These are phyloP conservation scores for Ensete ventricosum DNA, from an alignment of 176 grass and related monocot species.

Conservation along the genomic window DNA sequence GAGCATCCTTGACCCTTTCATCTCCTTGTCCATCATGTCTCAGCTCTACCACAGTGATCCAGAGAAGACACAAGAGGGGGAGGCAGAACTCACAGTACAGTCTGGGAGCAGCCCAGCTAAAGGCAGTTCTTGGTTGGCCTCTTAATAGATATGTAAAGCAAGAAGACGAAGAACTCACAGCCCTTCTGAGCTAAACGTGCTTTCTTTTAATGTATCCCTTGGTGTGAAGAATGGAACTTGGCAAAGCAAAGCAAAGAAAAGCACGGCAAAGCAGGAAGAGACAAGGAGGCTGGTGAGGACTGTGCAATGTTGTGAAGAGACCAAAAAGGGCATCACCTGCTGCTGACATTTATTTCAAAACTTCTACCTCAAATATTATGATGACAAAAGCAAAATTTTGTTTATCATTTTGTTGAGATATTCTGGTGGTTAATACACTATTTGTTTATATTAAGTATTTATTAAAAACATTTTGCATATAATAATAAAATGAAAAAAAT, in stretches of 20 bases:
- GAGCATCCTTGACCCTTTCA: conserved; percentile 8
- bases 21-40: neutral
- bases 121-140: neutral
- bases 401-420: too few species aligned
- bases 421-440: too few species aligned
- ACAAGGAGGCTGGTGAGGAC: too few species aligned
- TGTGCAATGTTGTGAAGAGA: neutral
- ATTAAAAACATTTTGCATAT: too few species aligned
- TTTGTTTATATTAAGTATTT: too few species aligned
- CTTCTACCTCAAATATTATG: neutral
- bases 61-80: neutral
- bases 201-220: too few species aligned
- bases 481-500: too few species aligned
- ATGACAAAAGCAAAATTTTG: neutral
- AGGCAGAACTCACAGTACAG: neutral
- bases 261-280: neutral
- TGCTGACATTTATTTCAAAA: neutral
- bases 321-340: neutral
- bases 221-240: too few species aligned
- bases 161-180: neutral
- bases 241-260: neutral
- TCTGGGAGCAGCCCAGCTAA: neutral
- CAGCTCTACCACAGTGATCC: neutral
- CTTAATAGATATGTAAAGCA: neutral
- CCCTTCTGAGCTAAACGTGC: too few species aligned